These are phyloP conservation scores for Russula foetens DNA, from an alignment of 768 basidiomycete species.

Conservation along the genomic window DNA sequence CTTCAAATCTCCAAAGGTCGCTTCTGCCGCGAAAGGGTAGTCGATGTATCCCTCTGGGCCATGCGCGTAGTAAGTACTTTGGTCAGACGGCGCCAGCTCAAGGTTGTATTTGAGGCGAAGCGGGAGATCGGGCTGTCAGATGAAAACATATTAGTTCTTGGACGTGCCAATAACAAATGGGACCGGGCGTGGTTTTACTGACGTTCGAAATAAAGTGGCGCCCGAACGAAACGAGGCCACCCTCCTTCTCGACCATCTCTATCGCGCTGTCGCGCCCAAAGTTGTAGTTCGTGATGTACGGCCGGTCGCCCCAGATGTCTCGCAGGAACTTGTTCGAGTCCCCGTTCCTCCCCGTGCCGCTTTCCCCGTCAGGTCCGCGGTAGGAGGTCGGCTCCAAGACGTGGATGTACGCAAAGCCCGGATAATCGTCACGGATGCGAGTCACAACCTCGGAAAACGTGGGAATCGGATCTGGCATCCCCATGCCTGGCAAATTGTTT, in stretches of 20 bases:
- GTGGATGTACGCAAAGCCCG: too few relatives aligned
- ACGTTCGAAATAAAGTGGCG: constrained; percentile 13
- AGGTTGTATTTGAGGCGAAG: constrained; percentile 2
- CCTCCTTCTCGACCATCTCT: constrained; percentile 9
- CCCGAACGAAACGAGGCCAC: constrained; percentile 9
- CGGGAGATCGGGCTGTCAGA: constrained; percentile 17
- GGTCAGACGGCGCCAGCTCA: background rate
- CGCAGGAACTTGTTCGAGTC: constrained; percentile 22
- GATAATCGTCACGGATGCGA: too few relatives aligned
- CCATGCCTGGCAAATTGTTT: too few relatives aligned
- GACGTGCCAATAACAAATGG: background rate
- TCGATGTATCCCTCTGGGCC: constrained; percentile 17
- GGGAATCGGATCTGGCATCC: too few relatives aligned
- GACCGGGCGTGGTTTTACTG: background rate
- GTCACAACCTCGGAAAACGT: too few relatives aligned
- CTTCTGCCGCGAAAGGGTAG: constrained; percentile 13
- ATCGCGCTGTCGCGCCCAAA: constrained; percentile 22
- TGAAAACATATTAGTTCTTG: background rate
- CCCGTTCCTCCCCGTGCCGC: background rate
- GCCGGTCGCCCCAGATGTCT: constrained; percentile 21
- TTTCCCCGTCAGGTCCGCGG: too few relatives aligned
- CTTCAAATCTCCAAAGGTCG: background rate
- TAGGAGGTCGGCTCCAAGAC: too few relatives aligned
- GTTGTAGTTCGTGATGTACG: constrained; percentile 22
- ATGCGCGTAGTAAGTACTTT: background rate